Percentiles rank a stretch among this genome's conserved stretches.
These are phyloP conservation scores for Boletus rex-veris DNA, from an alignment of 768 basidiomycete species.

Conservation along the genomic window DNA sequence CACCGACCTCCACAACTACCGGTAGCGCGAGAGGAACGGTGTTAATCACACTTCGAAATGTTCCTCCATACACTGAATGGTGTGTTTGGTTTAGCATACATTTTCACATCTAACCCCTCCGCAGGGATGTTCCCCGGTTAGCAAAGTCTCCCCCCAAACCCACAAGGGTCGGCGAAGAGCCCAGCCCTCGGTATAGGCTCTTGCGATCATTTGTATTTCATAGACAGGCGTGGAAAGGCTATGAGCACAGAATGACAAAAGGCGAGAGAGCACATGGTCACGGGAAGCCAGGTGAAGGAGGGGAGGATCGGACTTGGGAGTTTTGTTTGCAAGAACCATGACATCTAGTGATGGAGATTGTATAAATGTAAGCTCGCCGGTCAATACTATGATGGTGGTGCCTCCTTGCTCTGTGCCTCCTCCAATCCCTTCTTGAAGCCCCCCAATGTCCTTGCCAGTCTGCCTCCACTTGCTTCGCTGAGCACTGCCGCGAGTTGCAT, in stretches of 20 bases:
- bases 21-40: conserved; percentile 58
- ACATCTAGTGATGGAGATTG: not conserved
- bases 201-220: conserved; percentile 81
- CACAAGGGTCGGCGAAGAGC: conserved; percentile 38
- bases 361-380: conserved; percentile 7
- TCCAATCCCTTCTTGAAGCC: conserved; percentile 69
- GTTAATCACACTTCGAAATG: conserved; percentile 83
- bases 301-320: conserved; percentile 87
- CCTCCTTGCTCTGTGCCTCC: conserved; percentile 35
- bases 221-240: conserved; percentile 70
- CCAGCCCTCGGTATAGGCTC: conserved; percentile 67
- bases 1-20: not conserved
- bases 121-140: conserved; percentile 72
- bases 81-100: conserved; percentile 30
- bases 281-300: conserved; percentile 66
- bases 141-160: conserved; percentile 71
- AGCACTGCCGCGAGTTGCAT: conserved; percentile 70
- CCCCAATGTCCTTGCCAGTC: conserved; percentile 67
- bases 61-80: conserved; percentile 87
- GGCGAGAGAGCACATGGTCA: conserved; percentile 70
- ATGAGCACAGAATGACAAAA: conserved; percentile 93
- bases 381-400: conserved; percentile 20
- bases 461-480: conserved; percentile 65
- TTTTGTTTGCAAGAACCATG: conserved; percentile 50
- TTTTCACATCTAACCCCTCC: conserved; percentile 4